Base-by-base conservation (phyloP, 495 filamentous ascomycete genomes). In the Annulohypoxylon moriforme region DNA sequence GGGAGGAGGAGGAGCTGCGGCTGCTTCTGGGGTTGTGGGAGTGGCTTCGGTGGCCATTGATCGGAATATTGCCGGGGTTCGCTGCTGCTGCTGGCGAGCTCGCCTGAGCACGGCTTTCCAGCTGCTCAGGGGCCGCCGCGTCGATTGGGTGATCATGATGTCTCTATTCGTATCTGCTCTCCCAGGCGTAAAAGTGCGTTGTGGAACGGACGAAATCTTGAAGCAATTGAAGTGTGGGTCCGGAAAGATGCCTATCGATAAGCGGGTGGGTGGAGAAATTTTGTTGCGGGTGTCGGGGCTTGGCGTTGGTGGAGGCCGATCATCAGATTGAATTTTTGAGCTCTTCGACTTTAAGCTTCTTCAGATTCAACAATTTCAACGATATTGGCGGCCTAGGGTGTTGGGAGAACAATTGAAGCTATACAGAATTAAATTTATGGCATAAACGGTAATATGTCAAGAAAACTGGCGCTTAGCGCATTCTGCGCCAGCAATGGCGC, bases 61-160 rank as follows among this genome's bases (percentile, higher is more conserved):
- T 33, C 81, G 77, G 61, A 60, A 69, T 47, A 76, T 70, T 53
- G 74, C 69, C 58, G 57, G 50, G n/a, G 49, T 59, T 29, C 20
- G 66, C 16, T 81, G 80, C 57, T 84, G 80, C 59, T 84, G 80
- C 52, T 65, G 65, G 31, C 84, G 71, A 52, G 78, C 77, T 62
- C 81, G 77, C 50, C 85, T 84, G 10, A 89, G 74, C 67, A 87
- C 77, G 22, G 87, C 82, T 80, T 89, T 89, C 80, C 90, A 87
- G 82, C 88, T 89, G 86, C 86, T 85, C 83, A 91, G 81, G 65
- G 87, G 90, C 89, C 88, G 89, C 78, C 89, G 77, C 61, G 86
- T 80, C 68, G 82, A 81, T 67, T 86, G 77, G 58, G 80, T 82
- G 76, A 90, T 89, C 91, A 92, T 92, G 58, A 73, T 81, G 75